phyloP scores from a whole-genome alignment of 306 rosid species.

The Mimosa bimucronata region DNA sequence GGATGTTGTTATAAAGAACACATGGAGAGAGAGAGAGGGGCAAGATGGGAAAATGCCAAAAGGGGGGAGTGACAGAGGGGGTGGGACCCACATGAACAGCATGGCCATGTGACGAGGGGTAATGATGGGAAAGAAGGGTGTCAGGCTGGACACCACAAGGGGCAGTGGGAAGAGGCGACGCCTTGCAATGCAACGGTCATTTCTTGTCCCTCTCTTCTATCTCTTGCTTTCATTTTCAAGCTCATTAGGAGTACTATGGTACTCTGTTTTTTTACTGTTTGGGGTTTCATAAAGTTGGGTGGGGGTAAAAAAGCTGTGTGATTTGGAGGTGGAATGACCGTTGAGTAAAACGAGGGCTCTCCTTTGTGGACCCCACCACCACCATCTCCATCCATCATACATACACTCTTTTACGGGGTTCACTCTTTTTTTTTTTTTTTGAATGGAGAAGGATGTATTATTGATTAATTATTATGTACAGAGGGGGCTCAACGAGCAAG shows the following conservation, averaged over 20 bases:
- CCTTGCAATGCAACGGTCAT: conserved; percentile 44
- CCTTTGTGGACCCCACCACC: background rate
- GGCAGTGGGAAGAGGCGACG: too few species aligned
- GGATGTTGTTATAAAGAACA: conserved; percentile 1
- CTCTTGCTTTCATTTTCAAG: background rate
- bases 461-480: too few species aligned
- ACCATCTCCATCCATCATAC: too few species aligned
- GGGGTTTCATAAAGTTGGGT: background rate
- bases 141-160: conserved; percentile 46
- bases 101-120: conserved; percentile 47
- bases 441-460: too few species aligned
- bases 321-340: background rate
- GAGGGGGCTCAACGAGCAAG: too few species aligned
- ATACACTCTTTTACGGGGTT: too few species aligned
- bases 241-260: background rate
- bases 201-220: conserved; percentile 16
- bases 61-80: background rate
- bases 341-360: background rate
- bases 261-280: background rate
- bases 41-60: conserved; percentile 25
- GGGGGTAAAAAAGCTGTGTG: background rate
- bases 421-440: too few species aligned
- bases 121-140: conserved; percentile 41
- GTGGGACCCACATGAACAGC: conserved; percentile 44
- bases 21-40: conserved; percentile 34